Evolutionary conservation across 2,329 filamentous ascomycete genomes (phyloP).

Genomic region (Apiospora rasikravindrae): DNA sequence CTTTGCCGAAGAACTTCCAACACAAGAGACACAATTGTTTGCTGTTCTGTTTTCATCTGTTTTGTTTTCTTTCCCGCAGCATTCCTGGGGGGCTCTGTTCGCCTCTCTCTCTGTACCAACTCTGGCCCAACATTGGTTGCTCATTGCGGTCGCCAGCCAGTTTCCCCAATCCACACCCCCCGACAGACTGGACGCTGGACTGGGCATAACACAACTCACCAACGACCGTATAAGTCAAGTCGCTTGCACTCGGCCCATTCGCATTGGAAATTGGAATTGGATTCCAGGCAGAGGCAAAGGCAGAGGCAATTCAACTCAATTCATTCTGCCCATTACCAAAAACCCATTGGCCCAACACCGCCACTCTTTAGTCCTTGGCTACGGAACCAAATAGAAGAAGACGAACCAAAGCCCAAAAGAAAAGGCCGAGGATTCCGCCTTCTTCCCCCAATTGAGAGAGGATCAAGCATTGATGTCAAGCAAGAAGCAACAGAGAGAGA

Average conservation of each 20-base stretch:
- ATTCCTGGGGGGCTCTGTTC: background rate
- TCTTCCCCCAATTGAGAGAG: background rate
- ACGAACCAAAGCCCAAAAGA: background rate
- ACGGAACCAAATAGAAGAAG: constrained; percentile 9
- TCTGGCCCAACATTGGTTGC: constrained; percentile 6
- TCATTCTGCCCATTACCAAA: background rate
- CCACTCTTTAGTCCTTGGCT: background rate
- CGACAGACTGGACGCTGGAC: background rate
- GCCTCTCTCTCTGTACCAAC: background rate
- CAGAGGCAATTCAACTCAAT: background rate
- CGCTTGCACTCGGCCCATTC: background rate
- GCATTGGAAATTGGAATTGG: constrained; percentile 1
- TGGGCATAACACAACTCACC: background rate
- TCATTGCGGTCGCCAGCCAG: background rate
- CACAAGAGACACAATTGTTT: background rate
- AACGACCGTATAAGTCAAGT: background rate
- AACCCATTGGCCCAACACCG: background rate
- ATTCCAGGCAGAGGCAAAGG: background rate
- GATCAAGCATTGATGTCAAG: too few relatives aligned
- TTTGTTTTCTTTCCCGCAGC: constrained; percentile 20
- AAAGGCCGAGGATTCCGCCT: constrained; percentile 14
- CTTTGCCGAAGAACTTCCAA: background rate
- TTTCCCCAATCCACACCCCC: constrained; percentile 12
- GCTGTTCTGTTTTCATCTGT: constrained; percentile 17
- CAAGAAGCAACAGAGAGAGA: too few relatives aligned